These are phyloP conservation scores for Hordeum pubiflorum DNA, from an alignment of 202 grass and related monocot species.

Conservation along the genomic window DNA sequence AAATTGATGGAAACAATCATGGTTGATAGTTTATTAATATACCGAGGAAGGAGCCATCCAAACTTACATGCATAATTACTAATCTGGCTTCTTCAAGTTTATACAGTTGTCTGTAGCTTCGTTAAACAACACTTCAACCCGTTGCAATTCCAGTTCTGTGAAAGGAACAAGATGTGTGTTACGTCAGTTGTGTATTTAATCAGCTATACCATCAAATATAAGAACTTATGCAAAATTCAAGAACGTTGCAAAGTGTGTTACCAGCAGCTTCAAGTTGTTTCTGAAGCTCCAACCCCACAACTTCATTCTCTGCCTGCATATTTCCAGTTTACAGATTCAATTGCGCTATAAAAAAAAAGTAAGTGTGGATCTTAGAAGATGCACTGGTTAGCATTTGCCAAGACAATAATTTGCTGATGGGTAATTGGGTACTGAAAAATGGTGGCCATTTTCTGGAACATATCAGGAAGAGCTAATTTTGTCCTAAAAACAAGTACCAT, in stretches of 20 bases:
- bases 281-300: conserved; percentile 68
- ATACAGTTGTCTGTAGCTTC: conserved; percentile 84
- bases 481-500: neutral
- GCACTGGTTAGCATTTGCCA: neutral
- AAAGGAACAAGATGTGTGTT: neutral
- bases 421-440: neutral
- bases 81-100: conserved; percentile 87
- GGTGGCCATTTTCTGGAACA: neutral
- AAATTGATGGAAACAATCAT: neutral
- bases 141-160: conserved; percentile 66
- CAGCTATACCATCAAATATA: neutral
- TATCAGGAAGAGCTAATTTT: neutral
- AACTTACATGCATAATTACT: conserved; percentile 36
- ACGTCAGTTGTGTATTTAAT: neutral
- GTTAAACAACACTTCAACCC: conserved; percentile 73
- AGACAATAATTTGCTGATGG: neutral
- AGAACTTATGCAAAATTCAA: neutral
- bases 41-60: neutral
- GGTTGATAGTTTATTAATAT: neutral
- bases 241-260: conserved; percentile 8
- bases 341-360: neutral
- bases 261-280: conserved; percentile 85
- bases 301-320: conserved; percentile 81
- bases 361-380: neutral
- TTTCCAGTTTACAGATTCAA: neutral